Evolutionary conservation across 2,329 filamentous ascomycete genomes (phyloP), one percentile per base, ranked within the genome.

Genomic region (Exophiala oligosperma): DNA sequence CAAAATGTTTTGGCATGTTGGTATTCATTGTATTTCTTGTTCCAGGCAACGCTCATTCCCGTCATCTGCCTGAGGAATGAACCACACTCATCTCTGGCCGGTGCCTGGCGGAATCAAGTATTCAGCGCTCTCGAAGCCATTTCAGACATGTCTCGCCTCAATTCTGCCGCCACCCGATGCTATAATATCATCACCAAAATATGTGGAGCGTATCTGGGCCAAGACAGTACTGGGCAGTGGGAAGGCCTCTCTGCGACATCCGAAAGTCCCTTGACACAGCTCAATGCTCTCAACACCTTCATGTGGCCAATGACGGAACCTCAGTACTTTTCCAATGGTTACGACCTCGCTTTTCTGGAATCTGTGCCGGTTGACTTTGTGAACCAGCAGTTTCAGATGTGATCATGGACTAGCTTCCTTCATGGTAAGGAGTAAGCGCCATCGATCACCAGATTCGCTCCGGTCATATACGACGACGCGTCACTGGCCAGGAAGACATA

Each of bases 381-480:
- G 28, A 52, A 37, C 6, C 28, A 52, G 17, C 26, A 21, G 17
- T 23, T 23, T 8, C 23, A 11, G 7, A 44, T 44, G 40, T 44
- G 40, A 44, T 8, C 11, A 17, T 9, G 7, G n/a, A 17, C 7
- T 17, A 8, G 2, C 17, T n/a, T 23, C 3, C 11, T 4, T 23
- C 23, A 44, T 44, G 57, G 57, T 26, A 60, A 68, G 32, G 71
- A 74, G 64, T 79, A 81, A 6, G 77, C 78, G 21, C 78, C 78
- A 47, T 80, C 78, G 54, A 80, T 75, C 28, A 75, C 66, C 46
- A 80, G 57, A 57, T 80, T 76, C 3, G 70, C 70, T 14, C 78
- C 78, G 3, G 77, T 79, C 71, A 74, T 79, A 59, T 79, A 80
- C 5, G 72, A 71, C 32, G 73, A 77, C 1, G 77, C 77, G 68